Base-by-base conservation (phyloP, 805 yeast genomes). In the Pachysolen tannophilus region DNA sequence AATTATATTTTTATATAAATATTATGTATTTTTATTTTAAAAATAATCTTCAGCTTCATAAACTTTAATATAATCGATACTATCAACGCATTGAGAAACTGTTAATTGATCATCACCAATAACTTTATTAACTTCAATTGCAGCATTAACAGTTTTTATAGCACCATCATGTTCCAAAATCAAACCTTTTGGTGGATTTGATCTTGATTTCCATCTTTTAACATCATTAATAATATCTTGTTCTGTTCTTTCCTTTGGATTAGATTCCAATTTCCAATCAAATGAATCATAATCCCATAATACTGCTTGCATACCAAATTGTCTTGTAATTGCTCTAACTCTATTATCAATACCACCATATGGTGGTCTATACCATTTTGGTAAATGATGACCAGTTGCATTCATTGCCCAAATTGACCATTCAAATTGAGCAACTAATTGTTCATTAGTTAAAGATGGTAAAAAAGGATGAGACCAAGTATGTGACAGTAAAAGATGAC, bases 391-490 rank as follows among this genome's bases (percentile, higher is more conserved):
- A 0, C 85, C 83, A 0, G 97, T 87, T 1, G 96, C 96, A 60
- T 90, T 88, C 87, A 88, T 84, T 5, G 97, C 96, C 97, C 97
- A 90, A 21, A 86, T 76, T 2, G 94, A 78, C 98, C 98, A 90
- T 56, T 88, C 80, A 26, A 90, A 60, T 53, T 90, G 95, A 0
- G 97, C 95, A 37, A 82, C 76, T 14, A 90, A 75, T 42, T 84
- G 73, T 56, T 86, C 90, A 52, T 87, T 87, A 17, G 76, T 56
- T 37, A 88, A 63, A 1, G 77, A 57, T 2, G 97, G 96, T 41
- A 90, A 67, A 47, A 80, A 84, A 39, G 78, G 76, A 60, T 90
- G 97, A 1, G 87, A 76, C 96, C 96, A 90, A 1, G 97, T 85
- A 54, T 90, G 98, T 0, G 86, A 71, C 2, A 83, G 97, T 51